A percentile compares a stretch with the other conserved stretches of the same genome.
Evolutionary conservation across 83 land plant species (phyloP).

Genomic region (Isoetes engelmannii): DNA sequence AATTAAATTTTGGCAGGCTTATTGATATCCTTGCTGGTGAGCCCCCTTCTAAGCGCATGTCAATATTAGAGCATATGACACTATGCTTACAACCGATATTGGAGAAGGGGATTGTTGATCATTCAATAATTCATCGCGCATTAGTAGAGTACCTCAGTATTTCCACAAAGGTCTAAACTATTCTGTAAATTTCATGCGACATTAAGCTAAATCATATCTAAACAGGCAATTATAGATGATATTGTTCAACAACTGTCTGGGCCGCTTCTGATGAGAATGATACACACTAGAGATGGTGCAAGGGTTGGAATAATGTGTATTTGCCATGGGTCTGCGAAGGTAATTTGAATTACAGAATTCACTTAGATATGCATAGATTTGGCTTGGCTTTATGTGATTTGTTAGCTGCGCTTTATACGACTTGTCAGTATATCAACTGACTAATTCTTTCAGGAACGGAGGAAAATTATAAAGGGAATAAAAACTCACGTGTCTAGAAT

Average conservation of each 20-base stretch:
- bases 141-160: conserved; percentile 69
- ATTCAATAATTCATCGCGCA: conserved; percentile 76
- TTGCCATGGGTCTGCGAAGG: conserved; percentile 79
- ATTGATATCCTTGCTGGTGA: conserved; percentile 58
- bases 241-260: conserved; percentile 43
- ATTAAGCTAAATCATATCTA: conserved; percentile 10
- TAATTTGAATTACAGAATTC: conserved; percentile 13
- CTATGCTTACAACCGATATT: conserved; percentile 78
- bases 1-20: conserved; percentile 43
- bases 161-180: conserved; percentile 50
- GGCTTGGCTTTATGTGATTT: too few species aligned
- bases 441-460: conserved; percentile 58
- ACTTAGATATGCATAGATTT: too few species aligned
- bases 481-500: conserved; percentile 68
- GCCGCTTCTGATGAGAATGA: conserved; percentile 74
- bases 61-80: conserved; percentile 72
- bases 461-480: conserved; percentile 87
- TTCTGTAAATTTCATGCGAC: conserved; percentile 47
- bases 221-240: conserved; percentile 31
- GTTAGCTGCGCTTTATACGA: too few species aligned
- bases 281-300: conserved; percentile 87
- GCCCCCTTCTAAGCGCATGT: conserved; percentile 48
- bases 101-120: conserved; percentile 91
- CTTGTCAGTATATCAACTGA: too few species aligned
- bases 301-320: conserved; percentile 78